Evolutionary conservation across 2,329 filamentous ascomycete species (phyloP).

Genomic region (Venturia aucupariae): DNA sequence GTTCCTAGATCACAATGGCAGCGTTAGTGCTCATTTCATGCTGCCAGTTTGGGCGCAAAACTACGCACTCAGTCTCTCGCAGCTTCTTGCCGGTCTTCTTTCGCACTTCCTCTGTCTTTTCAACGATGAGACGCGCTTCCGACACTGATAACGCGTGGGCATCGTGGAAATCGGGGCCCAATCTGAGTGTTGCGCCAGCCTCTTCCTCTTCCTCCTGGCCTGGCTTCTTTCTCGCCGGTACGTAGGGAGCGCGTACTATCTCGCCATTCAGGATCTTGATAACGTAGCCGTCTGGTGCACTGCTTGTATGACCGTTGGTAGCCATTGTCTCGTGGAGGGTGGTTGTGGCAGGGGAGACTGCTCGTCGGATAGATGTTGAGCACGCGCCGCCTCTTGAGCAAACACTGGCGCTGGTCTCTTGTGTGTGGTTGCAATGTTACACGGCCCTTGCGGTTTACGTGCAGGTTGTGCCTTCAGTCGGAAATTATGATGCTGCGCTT

Average conservation of each 20-base stretch:
- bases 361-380: not conserved
- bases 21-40: not conserved
- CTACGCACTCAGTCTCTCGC: constrained; percentile 68
- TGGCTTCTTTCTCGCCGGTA: constrained; percentile 3
- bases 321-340: constrained; percentile 7
- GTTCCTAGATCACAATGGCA: constrained; percentile 42
- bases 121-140: constrained; percentile 85
- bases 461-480: not conserved
- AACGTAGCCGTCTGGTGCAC: constrained; percentile 1
- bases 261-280: constrained; percentile 6
- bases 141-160: constrained; percentile 87
- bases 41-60: constrained; percentile 17
- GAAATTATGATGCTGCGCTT: not conserved
- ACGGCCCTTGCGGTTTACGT: not conserved
- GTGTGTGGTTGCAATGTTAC: not conserved
- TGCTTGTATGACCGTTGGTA: not conserved
- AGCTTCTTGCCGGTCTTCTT: constrained; percentile 71
- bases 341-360: not conserved
- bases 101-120: constrained; percentile 74
- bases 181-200: constrained; percentile 67
- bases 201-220: constrained; percentile 70
- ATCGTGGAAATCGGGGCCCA: constrained; percentile 79
- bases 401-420: not conserved
- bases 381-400: not conserved
- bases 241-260: constrained; percentile 6